Evolutionary conservation across 2,329 filamentous ascomycete genomes (phyloP).

Genomic region (Setomelanomma holmii): DNA sequence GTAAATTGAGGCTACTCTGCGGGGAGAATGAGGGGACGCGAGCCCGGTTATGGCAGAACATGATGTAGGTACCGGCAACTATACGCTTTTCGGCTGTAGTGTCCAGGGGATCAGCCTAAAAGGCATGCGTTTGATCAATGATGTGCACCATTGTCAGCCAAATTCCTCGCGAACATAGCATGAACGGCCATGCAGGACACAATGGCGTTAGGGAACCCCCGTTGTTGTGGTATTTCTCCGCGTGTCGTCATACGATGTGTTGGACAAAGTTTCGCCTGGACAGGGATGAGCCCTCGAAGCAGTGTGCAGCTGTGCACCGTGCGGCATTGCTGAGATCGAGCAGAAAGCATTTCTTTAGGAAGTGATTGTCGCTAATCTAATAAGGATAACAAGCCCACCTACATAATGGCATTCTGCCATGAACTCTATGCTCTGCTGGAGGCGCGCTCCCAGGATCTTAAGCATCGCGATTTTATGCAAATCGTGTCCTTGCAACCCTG

Average conservation of each 20-base stretch:
- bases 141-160: not conserved
- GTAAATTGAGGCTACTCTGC: slow-evolving; percentile 20
- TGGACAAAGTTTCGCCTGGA: not conserved
- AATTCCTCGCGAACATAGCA: not conserved
- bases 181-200: too few species aligned
- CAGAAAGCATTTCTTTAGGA: not conserved
- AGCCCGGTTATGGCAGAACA: slow-evolving; percentile 19
- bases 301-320: not conserved
- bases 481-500: too few species aligned
- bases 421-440: too few species aligned
- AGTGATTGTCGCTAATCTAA: not conserved
- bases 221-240: not conserved
- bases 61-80: slow-evolving; percentile 21
- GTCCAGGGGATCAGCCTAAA: slow-evolving; percentile 37
- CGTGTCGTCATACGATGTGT: not conserved
- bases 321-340: not conserved
- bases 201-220: too few species aligned
- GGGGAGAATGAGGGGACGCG: slow-evolving; percentile 21
- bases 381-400: too few species aligned
- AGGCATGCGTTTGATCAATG: slow-evolving; percentile 4
- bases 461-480: too few species aligned
- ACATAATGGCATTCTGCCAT: too few species aligned
- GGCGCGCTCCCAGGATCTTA: too few species aligned
- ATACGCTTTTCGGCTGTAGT: slow-evolving; percentile 21
- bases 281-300: not conserved